phyloP scores from a whole-genome alignment of 148 eudicot species.

The Rhododendron mucronatum region DNA sequence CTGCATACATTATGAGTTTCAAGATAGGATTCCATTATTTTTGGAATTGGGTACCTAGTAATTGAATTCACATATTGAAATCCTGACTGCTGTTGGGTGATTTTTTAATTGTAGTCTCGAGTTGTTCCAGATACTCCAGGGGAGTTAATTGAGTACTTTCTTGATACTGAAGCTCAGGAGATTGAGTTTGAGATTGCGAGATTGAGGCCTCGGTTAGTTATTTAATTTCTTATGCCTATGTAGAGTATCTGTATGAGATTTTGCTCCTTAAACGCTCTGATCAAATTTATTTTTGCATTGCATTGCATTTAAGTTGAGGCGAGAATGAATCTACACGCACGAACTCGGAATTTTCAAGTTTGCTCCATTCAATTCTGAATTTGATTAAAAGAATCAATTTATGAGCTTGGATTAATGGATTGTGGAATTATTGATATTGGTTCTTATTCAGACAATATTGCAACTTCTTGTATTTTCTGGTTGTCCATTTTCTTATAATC shows the following conservation, averaged over 20 bases:
- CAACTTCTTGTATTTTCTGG: neutral
- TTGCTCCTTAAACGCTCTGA: neutral
- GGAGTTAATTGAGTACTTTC: constrained; percentile 75
- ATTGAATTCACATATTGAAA: neutral
- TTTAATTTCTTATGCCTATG: neutral
- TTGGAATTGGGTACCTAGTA: constrained; percentile 6
- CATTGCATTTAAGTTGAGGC: neutral
- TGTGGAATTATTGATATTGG: neutral
- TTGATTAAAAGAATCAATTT: neutral
- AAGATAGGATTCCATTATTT: neutral
- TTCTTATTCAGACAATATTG: neutral
- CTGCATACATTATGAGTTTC: neutral
- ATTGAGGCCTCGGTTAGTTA: constrained; percentile 68
- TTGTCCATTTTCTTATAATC: neutral
- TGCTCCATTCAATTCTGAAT: neutral
- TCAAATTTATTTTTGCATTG: neutral
- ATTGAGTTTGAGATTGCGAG: constrained; percentile 82
- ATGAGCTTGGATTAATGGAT: neutral
- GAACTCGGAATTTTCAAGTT: neutral
- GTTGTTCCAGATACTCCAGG: constrained; percentile 57
- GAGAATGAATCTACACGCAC: neutral
- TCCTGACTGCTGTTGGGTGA: neutral
- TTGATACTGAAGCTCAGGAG: constrained; percentile 96
- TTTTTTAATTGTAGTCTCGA: constrained; percentile 44
- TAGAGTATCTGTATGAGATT: neutral